Conservation (phyloP, 2,329 filamentous ascomycete species). For the Aspergillus fumigatiaffinis region DNA sequence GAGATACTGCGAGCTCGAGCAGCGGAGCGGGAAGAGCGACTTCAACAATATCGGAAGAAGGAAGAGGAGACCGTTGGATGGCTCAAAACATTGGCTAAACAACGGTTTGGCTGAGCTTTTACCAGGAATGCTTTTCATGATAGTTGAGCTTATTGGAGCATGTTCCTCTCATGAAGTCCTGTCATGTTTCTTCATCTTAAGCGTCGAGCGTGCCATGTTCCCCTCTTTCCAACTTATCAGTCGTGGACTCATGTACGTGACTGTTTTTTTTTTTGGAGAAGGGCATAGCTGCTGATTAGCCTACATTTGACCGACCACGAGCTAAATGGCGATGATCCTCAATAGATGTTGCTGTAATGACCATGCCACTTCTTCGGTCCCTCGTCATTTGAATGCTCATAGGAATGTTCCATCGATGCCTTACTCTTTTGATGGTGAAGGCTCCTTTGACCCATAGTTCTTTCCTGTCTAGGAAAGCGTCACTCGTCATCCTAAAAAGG, state of each 20-base stretch:
- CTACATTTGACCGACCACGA: background rate
- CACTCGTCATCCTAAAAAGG: background rate
- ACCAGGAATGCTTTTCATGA: background rate
- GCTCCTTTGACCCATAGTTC: background rate
- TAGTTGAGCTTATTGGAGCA: background rate
- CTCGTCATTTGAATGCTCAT: no score
- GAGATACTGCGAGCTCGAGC: constrained; percentile 70
- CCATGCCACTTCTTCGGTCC: background rate
- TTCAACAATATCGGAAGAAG: constrained; percentile 66
- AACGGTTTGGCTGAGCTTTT: constrained; percentile 62
- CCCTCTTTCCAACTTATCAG: background rate
- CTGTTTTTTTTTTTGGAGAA: background rate
- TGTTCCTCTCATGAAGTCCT: background rate
- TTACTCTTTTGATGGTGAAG: background rate
- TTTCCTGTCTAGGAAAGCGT: background rate
- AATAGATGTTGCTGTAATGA: background rate
- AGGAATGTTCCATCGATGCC: background rate
- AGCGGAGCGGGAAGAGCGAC: constrained; percentile 75
- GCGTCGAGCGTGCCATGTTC: background rate
- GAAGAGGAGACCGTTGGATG: constrained; percentile 83
- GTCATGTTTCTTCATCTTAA: background rate
- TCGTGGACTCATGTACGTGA: background rate
- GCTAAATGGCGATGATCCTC: background rate
- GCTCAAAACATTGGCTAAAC: constrained; percentile 71
- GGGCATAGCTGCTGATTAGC: background rate